These are phyloP conservation scores for Myxozyma lipomycoides DNA, from an alignment of 805 yeast genomes.

Conservation along the genomic window DNA sequence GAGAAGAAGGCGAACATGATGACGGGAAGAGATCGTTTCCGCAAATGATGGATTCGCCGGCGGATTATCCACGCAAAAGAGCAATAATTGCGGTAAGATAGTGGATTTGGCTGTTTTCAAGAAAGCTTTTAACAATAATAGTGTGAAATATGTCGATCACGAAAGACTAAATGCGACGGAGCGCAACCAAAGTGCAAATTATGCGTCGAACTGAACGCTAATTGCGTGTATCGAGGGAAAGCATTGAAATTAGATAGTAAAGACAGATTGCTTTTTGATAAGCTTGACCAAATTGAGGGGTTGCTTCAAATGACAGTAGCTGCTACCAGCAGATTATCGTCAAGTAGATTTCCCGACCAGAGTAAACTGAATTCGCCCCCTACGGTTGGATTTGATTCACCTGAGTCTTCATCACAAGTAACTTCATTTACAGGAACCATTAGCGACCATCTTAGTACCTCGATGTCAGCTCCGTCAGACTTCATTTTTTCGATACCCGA, in stretches of 20 bases:
- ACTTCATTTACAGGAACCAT: too few species aligned
- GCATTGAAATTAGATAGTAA: constrained; percentile 20
- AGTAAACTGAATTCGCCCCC: too few species aligned
- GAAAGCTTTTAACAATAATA: background rate
- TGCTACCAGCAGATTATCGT: background rate
- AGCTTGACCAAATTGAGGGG: constrained; percentile 11
- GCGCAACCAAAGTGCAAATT: constrained; percentile 19
- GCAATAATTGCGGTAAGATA: constrained; percentile 19
- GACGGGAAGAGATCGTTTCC: too few species aligned
- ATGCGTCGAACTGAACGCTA: constrained; percentile 20
- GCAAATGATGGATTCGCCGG: too few species aligned
- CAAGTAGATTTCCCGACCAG: background rate
- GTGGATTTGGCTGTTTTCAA: background rate
- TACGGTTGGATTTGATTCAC: too few species aligned
- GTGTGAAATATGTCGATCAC: constrained; percentile 21
- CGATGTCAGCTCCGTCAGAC: constrained; percentile 3
- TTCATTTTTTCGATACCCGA: constrained; percentile 21
- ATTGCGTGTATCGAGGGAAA: constrained; percentile 19
- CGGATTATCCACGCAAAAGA: constrained; percentile 17
- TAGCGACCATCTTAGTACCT: too few species aligned
- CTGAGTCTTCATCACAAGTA: too few species aligned
- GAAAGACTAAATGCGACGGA: constrained; percentile 24
- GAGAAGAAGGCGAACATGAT: too few species aligned
- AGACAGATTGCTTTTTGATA: constrained; percentile 12
- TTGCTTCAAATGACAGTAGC: constrained; percentile 5